These are phyloP conservation scores for Verticillium nubilum DNA, from an alignment of 2,329 filamentous ascomycete genomes.

Conservation along the genomic window DNA sequence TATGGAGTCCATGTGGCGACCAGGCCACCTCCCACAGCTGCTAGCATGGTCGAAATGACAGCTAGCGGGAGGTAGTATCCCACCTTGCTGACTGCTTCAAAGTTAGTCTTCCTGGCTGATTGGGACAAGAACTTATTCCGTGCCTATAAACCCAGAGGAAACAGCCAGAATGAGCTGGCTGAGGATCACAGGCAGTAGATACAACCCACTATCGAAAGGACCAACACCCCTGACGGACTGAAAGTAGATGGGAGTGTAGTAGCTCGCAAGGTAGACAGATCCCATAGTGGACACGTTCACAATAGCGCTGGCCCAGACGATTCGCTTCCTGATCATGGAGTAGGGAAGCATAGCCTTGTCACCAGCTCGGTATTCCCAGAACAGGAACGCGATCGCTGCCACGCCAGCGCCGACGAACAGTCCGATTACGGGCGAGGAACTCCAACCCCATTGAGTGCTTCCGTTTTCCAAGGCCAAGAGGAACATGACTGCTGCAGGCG, in stretches of 20 bases:
- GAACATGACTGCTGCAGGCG: constrained; percentile 33
- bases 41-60: constrained; percentile 29
- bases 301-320: constrained; percentile 34
- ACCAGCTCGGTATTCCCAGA: constrained; percentile 36
- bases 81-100: constrained; percentile 22
- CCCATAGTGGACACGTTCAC: constrained; percentile 33
- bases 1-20: constrained; percentile 29
- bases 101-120: constrained; percentile 8
- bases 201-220: constrained; percentile 15
- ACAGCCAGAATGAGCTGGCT: constrained; percentile 7
- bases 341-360: constrained; percentile 45
- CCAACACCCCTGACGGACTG: constrained; percentile 13
- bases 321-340: constrained; percentile 34
- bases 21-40: constrained; percentile 28
- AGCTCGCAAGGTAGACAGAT: constrained; percentile 31
- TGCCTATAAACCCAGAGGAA: constrained; percentile 6
- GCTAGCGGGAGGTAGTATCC: constrained; percentile 14
- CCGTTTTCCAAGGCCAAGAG: constrained; percentile 41
- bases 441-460: constrained; percentile 31
- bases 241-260: constrained; percentile 27
- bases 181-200: constrained; percentile 9
- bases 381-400: constrained; percentile 25
- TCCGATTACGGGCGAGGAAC: constrained; percentile 29
- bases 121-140: background rate
- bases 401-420: constrained; percentile 30